Evolutionary conservation across 2,329 filamentous ascomycete genomes (phyloP).

Genomic region (Aspergillus pseudoviridinutans): DNA sequence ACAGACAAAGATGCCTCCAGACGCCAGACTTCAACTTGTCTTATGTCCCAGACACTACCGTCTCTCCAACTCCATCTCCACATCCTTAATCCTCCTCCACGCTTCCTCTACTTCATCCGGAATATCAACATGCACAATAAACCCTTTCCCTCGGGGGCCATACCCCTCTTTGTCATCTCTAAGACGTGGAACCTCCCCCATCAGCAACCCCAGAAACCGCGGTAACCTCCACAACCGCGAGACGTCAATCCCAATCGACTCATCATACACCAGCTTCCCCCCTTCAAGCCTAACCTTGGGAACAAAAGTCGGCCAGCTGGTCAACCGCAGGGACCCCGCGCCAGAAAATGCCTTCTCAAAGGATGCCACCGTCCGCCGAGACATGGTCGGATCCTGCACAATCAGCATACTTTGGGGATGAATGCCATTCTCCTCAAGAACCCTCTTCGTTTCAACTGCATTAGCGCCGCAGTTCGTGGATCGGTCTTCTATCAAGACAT

Average conservation of each 20-base stretch:
- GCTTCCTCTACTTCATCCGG: conserved; percentile 34
- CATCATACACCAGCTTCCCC: conserved; percentile 6
- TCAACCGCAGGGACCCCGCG: conserved; percentile 17
- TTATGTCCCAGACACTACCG: neutral
- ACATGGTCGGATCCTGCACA: conserved; percentile 48
- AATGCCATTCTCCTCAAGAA: conserved; percentile 32
- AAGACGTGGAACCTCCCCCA: conserved; percentile 44
- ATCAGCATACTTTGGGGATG: conserved; percentile 26
- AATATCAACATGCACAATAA: conserved; percentile 44
- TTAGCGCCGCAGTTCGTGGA: conserved; percentile 48
- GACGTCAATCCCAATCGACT: conserved; percentile 2
- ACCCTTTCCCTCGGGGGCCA: conserved; percentile 42
- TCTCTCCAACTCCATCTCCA: neutral
- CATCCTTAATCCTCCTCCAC: conserved; percentile 19
- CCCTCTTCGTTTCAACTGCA: conserved; percentile 32
- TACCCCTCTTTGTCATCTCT: conserved; percentile 43
- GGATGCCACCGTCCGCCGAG: conserved; percentile 38
- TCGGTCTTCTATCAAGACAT: conserved; percentile 40
- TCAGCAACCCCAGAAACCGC: conserved; percentile 41
- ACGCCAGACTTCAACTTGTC: no score
- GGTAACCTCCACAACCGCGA: conserved; percentile 33
- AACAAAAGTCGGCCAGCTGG: conserved; percentile 19
- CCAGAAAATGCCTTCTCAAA: conserved; percentile 37
- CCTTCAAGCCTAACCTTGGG: conserved; percentile 10
- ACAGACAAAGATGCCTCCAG: neutral